phyloP scores from a whole-genome alignment of 768 basidiomycete genomes.

The Russula brevipes region DNA sequence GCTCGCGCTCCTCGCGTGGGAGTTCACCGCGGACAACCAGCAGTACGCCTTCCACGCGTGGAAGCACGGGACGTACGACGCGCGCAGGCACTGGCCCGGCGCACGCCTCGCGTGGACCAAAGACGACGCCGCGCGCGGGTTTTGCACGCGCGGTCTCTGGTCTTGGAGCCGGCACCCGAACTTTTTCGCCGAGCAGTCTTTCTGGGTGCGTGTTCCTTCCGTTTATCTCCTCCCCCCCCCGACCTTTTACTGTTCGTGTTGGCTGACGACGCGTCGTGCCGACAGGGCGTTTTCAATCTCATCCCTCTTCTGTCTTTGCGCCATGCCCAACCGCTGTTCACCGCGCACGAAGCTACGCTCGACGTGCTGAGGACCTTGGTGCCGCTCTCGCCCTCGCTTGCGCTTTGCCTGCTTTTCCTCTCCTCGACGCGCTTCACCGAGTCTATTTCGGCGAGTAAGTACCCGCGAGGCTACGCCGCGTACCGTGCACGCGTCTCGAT shows the following conservation, averaged over 20 bases:
- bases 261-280: not conserved
- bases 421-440: conserved; percentile 79
- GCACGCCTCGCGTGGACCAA: conserved; percentile 62
- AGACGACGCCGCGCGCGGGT: conserved; percentile 71
- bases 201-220: conserved; percentile 55
- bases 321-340: conserved; percentile 1
- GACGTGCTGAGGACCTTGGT: conserved; percentile 30
- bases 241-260: not conserved
- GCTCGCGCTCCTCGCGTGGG: conserved; percentile 54
- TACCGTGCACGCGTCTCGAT: conserved; percentile 79
- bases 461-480: conserved; percentile 59
- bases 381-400: conserved; percentile 50
- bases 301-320: conserved; percentile 54
- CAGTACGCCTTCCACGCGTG: conserved; percentile 81
- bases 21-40: conserved; percentile 88
- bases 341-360: conserved; percentile 27
- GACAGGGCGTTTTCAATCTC: conserved; percentile 61
- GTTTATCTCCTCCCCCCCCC: not conserved
- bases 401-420: conserved; percentile 67
- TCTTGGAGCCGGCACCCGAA: conserved; percentile 88
- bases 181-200: conserved; percentile 82
- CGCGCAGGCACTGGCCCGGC: conserved; percentile 49
- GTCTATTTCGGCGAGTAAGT: conserved; percentile 69
- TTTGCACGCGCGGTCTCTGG: conserved; percentile 82
- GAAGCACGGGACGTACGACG: conserved; percentile 45